Conservation (phyloP, 1,284 basidiomycete genomes). For the Mixia osmundae region DNA sequence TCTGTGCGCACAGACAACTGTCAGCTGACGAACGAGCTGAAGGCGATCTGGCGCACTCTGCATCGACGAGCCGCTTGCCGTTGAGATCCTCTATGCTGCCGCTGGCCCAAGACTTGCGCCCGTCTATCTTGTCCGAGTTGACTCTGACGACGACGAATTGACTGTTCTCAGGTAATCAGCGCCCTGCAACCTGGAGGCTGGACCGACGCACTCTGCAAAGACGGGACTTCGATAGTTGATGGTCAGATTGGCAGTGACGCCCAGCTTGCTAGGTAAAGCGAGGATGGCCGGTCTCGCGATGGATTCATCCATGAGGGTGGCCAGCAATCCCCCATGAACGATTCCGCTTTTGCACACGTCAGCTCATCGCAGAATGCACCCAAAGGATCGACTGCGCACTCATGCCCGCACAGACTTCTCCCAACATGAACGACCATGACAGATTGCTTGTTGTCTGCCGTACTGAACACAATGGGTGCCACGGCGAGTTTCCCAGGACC, state of each 20-base stretch:
- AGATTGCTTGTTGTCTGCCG: constrained; percentile 45
- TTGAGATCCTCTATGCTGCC: constrained; percentile 50
- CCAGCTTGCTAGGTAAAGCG: constrained; percentile 65
- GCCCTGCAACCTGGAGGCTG: not conserved
- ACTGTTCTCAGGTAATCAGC: not conserved
- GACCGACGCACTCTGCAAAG: constrained; percentile 18
- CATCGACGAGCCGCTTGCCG: constrained; percentile 55
- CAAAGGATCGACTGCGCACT: constrained; percentile 8
- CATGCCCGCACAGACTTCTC: constrained; percentile 43
- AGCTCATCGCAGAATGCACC: not conserved
- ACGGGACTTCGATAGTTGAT: constrained; percentile 22
- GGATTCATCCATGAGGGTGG: constrained; percentile 64
- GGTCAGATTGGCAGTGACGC: constrained; percentile 48
- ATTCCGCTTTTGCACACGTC: constrained; percentile 62
- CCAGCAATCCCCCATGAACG: constrained; percentile 73
- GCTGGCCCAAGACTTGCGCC: constrained; percentile 48
- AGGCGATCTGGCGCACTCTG: constrained; percentile 42
- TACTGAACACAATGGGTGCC: constrained; percentile 44
- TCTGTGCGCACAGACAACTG: constrained; percentile 21
- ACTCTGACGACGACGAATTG: constrained; percentile 50
- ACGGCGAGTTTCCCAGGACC: constrained; percentile 66
- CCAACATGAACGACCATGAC: constrained; percentile 51
- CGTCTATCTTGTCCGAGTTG: constrained; percentile 36
- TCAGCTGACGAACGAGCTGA: no score
- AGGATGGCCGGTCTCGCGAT: constrained; percentile 37